These are phyloP conservation scores for Suillus subluteus DNA, from an alignment of 768 basidiomycete species.

Conservation along the genomic window DNA sequence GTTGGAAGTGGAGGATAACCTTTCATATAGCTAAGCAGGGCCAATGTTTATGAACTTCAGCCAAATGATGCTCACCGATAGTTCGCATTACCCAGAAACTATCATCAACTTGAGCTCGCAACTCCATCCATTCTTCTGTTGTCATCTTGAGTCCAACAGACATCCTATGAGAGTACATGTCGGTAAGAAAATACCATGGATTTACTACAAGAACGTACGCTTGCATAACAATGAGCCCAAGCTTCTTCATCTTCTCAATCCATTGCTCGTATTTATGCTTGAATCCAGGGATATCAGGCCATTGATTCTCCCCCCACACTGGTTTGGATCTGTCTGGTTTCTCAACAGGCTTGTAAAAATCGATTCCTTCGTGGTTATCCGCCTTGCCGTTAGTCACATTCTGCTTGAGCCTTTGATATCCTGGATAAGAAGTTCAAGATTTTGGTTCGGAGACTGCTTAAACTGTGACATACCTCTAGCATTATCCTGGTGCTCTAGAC, in stretches of 20 bases:
- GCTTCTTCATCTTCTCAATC: conserved; percentile 82
- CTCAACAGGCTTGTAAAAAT: conserved; percentile 77
- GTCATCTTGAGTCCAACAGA: conserved; percentile 78
- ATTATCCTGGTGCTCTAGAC: conserved; percentile 66
- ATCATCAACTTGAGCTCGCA: conserved; percentile 75
- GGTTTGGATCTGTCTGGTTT: conserved; percentile 70
- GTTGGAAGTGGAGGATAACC: conserved; percentile 88
- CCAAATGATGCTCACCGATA: conserved; percentile 54
- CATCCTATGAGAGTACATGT: conserved; percentile 57
- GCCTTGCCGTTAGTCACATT: conserved; percentile 86
- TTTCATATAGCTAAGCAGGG: conserved; percentile 28
- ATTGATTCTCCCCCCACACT: conserved; percentile 87
- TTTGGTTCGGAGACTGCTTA: background rate
- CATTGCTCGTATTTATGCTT: conserved; percentile 68
- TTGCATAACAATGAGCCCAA: conserved; percentile 85
- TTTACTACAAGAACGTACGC: conserved; percentile 55
- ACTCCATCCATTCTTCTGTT: conserved; percentile 65
- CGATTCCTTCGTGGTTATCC: conserved; percentile 85
- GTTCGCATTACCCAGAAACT: conserved; percentile 91
- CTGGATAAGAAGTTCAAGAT: conserved; percentile 40
- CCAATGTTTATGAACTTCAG: background rate
- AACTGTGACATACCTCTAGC: conserved; percentile 63
- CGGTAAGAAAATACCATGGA: background rate
- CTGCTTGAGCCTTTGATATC: conserved; percentile 80
- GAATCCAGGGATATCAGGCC: conserved; percentile 68